phyloP scores from a whole-genome alignment of 2,329 filamentous ascomycete species.

The Pseudopithomyces chartarum region DNA sequence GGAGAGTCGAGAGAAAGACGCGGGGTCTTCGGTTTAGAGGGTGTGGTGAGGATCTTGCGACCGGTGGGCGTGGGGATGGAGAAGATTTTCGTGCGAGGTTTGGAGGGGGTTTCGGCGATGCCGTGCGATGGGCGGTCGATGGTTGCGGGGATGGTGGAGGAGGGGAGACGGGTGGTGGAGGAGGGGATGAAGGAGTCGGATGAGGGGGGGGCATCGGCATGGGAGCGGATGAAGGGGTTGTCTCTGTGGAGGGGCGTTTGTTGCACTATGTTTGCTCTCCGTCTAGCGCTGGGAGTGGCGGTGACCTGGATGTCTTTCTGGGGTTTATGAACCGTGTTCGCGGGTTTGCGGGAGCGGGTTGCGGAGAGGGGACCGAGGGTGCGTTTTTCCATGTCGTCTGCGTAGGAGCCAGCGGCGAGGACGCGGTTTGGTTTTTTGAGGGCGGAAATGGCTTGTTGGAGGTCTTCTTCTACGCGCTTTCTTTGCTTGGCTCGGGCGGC shows the following conservation, averaged over 20 bases:
- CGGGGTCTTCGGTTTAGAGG: slow-evolving; percentile 25
- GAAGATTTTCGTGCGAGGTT: slow-evolving; percentile 39
- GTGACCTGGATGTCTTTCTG: slow-evolving; percentile 46
- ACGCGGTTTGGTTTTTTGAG: slow-evolving; percentile 77
- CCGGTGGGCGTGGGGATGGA: slow-evolving; percentile 26
- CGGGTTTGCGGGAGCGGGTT: slow-evolving; percentile 35
- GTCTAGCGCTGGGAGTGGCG: slow-evolving; percentile 48
- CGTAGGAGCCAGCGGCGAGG: slow-evolving; percentile 68
- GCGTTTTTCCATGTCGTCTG: slow-evolving; percentile 69
- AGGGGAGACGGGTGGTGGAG: slow-evolving; percentile 41
- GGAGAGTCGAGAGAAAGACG: slow-evolving; percentile 12
- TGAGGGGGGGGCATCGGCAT: slow-evolving; percentile 24
- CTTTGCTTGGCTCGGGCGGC: slow-evolving; percentile 68
- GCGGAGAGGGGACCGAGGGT: slow-evolving; percentile 24
- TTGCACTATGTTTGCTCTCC: slow-evolving; percentile 38
- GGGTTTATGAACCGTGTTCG: slow-evolving; percentile 32
- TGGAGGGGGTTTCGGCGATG: slow-evolving; percentile 51
- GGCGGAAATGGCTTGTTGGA: slow-evolving; percentile 74
- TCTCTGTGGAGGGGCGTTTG: slow-evolving; percentile 36
- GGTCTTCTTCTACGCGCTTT: slow-evolving; percentile 69
- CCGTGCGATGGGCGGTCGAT: slow-evolving; percentile 27
- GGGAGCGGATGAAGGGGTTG: slow-evolving; percentile 28
- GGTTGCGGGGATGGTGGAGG: slow-evolving; percentile 32
- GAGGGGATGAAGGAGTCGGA: slow-evolving; percentile 47
- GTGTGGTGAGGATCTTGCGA: slow-evolving; percentile 40